Percentiles rank a stretch among this genome's conserved stretches.
Evolutionary conservation across 2,329 filamentous ascomycete genomes (phyloP).

Genomic region (Monosporascus cannonballus): DNA sequence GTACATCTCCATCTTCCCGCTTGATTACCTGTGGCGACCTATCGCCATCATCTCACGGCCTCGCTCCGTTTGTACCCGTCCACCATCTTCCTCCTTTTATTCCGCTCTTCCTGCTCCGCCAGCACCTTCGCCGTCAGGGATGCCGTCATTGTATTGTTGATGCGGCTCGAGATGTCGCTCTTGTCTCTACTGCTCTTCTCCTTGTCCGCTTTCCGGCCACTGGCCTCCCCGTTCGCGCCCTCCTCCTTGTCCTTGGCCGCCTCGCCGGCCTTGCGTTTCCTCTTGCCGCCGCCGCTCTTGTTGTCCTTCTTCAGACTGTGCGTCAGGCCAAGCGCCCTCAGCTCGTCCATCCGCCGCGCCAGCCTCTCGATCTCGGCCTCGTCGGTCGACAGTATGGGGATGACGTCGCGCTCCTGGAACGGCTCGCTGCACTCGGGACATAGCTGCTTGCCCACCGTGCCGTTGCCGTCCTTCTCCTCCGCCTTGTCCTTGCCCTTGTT

Average conservation of each 20-base stretch:
- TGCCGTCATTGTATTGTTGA: conserved; percentile 85
- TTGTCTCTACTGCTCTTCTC: conserved; percentile 28
- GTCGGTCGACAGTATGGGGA: conserved; percentile 71
- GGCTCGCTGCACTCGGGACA: conserved; percentile 69
- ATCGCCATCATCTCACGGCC: conserved; percentile 11
- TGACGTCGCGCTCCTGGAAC: conserved; percentile 69
- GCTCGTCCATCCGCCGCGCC: conserved; percentile 57
- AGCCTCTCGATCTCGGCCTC: conserved; percentile 66
- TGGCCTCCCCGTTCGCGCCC: conserved; percentile 6
- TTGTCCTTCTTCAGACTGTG: conserved; percentile 86
- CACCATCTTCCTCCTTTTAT: conserved; percentile 69
- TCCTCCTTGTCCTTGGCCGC: conserved; percentile 30
- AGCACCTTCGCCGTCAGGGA: conserved; percentile 80
- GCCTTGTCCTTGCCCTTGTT: not conserved
- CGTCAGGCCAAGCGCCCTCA: conserved; percentile 67
- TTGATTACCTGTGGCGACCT: not conserved
- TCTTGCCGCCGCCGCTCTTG: conserved; percentile 59
- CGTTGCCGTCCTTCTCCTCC: conserved; percentile 11
- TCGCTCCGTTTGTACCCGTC: conserved; percentile 30
- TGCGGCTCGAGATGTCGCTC: conserved; percentile 44
- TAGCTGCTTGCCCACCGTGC: conserved; percentile 43
- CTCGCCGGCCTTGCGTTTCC: conserved; percentile 45
- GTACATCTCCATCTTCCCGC: too few relatives aligned
- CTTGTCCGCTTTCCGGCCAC: conserved; percentile 43
- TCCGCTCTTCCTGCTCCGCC: conserved; percentile 76